Evolutionary conservation across 768 basidiomycete genomes (phyloP), one percentile per base, ranked within the genome.

Genomic region (Lentinula edodes): DNA sequence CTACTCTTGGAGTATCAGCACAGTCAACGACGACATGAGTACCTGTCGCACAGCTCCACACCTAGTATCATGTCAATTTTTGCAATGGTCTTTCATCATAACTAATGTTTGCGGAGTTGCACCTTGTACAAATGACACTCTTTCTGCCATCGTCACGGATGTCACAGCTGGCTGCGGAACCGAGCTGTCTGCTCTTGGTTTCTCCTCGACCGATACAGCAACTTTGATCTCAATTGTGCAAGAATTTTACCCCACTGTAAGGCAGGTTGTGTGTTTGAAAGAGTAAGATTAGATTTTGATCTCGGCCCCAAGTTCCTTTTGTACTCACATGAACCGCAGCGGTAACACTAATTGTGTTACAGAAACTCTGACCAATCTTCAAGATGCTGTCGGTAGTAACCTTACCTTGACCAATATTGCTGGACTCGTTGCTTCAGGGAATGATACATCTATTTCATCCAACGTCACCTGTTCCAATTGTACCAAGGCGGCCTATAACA

Each of bases 211-310:
- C 28, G 32, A 62, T 16, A 62, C 69, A 7, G 41, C 67, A 4
- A 28, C 63, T 0, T 62, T 82, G 20, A 75, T 75, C 2, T 42
- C 74, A 3, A 45, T 74, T 18, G 79, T 89, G 18, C 76, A 89
- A 67, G 65, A 68, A 48, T 78, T 69, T 36, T 92, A 89, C 69
- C 86, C 89, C 1, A 75, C 79, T 2, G 75, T 76, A 3, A 78
- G 88, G 57, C 70, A 86, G 63, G 67, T 86, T 7, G 69, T 73
- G 9, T 93, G 90, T 69, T 72, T 91, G 66, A 79, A 85, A 61
- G 81, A 89, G 90, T 91, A 68, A 63, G 86, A 34, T n/a, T n/a
- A n/a, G n/a, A n/a, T 52, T 10, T 10, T 28, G 20, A 52, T 35
- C 7, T 23, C 35, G n/a, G 45, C 53, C 18, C 46, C 36, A 35